Evolutionary conservation across 768 basidiomycete species (phyloP).

Genomic region (Suillus occidentalis): DNA sequence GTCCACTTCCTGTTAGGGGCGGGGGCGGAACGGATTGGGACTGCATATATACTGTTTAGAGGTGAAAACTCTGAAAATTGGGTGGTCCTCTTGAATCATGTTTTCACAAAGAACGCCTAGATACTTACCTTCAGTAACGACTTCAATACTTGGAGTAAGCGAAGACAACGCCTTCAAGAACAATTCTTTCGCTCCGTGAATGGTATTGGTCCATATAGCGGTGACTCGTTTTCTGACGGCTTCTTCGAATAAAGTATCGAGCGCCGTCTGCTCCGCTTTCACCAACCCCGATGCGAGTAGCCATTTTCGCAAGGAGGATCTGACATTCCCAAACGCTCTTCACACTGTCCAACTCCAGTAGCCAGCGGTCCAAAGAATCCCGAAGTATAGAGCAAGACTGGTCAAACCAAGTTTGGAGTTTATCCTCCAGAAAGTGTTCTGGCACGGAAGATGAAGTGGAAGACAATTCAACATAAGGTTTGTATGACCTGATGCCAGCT

Average conservation of each 20-base stretch:
- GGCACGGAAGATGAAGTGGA: constrained; percentile 56
- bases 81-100: background rate
- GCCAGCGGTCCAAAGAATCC: constrained; percentile 52
- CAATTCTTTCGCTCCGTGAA: constrained; percentile 47
- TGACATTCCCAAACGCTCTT: constrained; percentile 76
- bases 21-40: constrained; percentile 48
- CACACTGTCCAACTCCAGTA: constrained; percentile 56
- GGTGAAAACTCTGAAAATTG: constrained; percentile 48
- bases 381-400: constrained; percentile 48
- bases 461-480: constrained; percentile 77
- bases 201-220: constrained; percentile 55
- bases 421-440: constrained; percentile 41
- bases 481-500: constrained; percentile 67
- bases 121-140: background rate
- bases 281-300: constrained; percentile 44
- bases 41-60: constrained; percentile 55
- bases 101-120: background rate
- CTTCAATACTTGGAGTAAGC: background rate
- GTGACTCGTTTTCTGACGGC: constrained; percentile 54
- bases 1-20: constrained; percentile 38
- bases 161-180: constrained; percentile 42
- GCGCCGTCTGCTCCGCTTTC: constrained; percentile 42
- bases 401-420: constrained; percentile 64
- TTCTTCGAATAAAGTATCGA: constrained; percentile 51
- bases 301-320: constrained; percentile 51